Percentiles rank a stretch among this genome's conserved stretches.
These are phyloP conservation scores for Neurospora sp. DNA, from an alignment of 495 filamentous ascomycete species.

Conservation along the genomic window DNA sequence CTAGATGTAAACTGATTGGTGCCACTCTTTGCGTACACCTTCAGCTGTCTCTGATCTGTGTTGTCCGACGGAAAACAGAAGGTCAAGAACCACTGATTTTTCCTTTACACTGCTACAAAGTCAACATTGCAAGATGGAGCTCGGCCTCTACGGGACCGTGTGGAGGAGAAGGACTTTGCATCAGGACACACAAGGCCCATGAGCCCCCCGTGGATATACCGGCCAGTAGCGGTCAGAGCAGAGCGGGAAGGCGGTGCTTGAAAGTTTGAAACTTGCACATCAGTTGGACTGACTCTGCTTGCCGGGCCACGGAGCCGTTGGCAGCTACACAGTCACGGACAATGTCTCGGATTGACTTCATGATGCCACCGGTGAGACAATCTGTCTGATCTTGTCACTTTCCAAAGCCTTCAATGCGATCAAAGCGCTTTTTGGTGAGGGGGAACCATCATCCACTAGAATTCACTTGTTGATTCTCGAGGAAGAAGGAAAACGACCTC, in stretches of 20 bases:
- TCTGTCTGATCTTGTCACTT: not conserved
- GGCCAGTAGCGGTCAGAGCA: not conserved
- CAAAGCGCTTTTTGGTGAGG: not conserved
- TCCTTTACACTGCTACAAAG: not conserved
- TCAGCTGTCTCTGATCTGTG: not conserved
- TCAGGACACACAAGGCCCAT: not conserved
- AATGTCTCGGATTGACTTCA: not conserved
- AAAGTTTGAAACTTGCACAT: not conserved
- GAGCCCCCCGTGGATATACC: not conserved
- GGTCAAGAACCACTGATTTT: not conserved
- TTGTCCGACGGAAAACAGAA: not conserved
- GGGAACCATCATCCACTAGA: not conserved
- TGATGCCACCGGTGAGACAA: not conserved
- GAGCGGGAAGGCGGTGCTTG: not conserved
- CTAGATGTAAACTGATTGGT: not conserved
- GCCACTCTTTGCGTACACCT: not conserved
- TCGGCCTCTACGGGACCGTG: not conserved
- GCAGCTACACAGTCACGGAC: not conserved
- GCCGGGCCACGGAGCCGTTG: not conserved
- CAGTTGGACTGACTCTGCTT: not conserved
- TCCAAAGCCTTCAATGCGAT: not conserved
- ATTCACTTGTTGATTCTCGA: not conserved
- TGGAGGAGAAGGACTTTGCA: not conserved
- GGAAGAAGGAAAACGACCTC: not conserved
- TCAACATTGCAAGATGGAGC: not conserved